A percentile compares a stretch with the other conserved stretches of the same genome.
Evolutionary conservation across 2,329 filamentous ascomycete genomes (phyloP).

Genomic region (Periconia digitata): DNA sequence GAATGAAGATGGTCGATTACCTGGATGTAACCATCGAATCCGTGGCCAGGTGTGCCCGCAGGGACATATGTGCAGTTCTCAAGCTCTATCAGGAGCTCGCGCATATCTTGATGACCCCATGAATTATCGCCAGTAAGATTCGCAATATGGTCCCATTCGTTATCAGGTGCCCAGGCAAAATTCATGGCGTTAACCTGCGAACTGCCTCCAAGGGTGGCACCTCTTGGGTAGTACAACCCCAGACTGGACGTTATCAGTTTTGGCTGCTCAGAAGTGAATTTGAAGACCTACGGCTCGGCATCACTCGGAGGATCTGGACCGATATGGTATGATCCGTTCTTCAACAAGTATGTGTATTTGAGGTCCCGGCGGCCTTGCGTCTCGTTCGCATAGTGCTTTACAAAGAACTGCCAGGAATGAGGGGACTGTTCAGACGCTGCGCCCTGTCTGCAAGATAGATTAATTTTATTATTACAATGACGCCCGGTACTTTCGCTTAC

Average conservation of each 20-base stretch:
- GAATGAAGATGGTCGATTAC: not conserved
- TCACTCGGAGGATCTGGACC: constrained; percentile 53
- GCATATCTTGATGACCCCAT: constrained; percentile 55
- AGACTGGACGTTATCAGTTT: too few relatives aligned
- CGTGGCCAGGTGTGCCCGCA: constrained; percentile 47
- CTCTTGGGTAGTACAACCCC: constrained; percentile 58
- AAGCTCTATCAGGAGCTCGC: constrained; percentile 53
- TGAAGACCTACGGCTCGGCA: too few relatives aligned
- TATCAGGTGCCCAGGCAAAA: constrained; percentile 39
- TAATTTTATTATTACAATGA: too few relatives aligned
- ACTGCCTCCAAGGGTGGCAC: constrained; percentile 57
- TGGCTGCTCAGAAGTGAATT: too few relatives aligned
- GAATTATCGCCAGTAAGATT: constrained; percentile 58
- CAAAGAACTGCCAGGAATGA: constrained; percentile 61
- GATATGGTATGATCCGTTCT: constrained; percentile 55
- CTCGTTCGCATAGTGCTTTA: constrained; percentile 57
- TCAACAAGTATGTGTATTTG: constrained; percentile 58
- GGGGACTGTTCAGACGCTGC: too few relatives aligned
- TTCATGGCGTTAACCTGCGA: constrained; percentile 57
- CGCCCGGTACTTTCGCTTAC: too few relatives aligned
- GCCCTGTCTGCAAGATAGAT: too few relatives aligned
- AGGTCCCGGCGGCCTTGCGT: constrained; percentile 53
- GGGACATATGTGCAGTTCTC: constrained; percentile 53
- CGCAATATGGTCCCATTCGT: constrained; percentile 59
- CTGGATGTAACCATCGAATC: constrained; percentile 55